phyloP scores from a whole-genome alignment of 1,139 yeast genomes.

The Debaryomyces coudertii region DNA sequence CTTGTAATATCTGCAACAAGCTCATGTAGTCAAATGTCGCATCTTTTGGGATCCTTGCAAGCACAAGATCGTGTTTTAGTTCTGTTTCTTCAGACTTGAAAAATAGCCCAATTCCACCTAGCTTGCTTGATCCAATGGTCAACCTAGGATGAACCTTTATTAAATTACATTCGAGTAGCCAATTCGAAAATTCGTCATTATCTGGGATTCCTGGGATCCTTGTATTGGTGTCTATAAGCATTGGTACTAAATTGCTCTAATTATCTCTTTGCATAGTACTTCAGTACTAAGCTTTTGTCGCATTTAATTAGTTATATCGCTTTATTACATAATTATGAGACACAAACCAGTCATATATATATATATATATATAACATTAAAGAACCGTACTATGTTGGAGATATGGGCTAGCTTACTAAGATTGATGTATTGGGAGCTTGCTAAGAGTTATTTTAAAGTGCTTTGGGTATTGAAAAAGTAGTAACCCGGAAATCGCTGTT shows the following conservation, averaged over 20 bases:
- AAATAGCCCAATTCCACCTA: conserved; percentile 44
- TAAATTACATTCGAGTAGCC: conserved; percentile 11
- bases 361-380: too few relatives aligned
- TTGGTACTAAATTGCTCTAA: background rate
- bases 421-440: background rate
- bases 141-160: conserved; percentile 19
- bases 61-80: conserved; percentile 21
- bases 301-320: background rate
- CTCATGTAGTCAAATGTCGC: conserved; percentile 32
- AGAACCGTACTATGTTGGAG: background rate
- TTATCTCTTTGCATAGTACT: background rate
- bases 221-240: conserved; percentile 1
- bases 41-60: conserved; percentile 36
- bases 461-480: background rate
- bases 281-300: background rate
- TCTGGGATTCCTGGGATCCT: conserved; percentile 20
- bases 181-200: conserved; percentile 13
- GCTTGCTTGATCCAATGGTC: conserved; percentile 25
- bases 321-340: background rate
- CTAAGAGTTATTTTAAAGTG: background rate
- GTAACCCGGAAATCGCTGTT: conserved; percentile 9
- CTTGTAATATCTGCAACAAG: conserved; percentile 31
- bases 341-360: background rate
- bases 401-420: background rate
- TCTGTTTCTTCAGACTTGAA: conserved; percentile 16